These are phyloP conservation scores for Erythrophleum ivorense DNA, from an alignment of 331 rosid genomes.

Conservation along the genomic window DNA sequence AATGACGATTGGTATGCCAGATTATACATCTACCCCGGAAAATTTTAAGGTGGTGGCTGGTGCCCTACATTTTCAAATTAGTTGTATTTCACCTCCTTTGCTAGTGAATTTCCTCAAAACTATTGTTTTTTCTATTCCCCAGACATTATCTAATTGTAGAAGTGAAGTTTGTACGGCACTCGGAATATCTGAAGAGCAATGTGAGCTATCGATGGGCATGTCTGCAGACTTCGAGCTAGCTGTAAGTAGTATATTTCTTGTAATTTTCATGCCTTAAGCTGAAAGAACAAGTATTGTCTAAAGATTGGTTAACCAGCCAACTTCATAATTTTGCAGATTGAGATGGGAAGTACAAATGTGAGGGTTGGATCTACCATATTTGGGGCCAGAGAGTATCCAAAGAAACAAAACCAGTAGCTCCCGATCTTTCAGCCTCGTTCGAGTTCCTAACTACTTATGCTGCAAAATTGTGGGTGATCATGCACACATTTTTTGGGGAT, in stretches of 20 bases:
- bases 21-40: constrained; percentile 60
- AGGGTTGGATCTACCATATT: constrained; percentile 90
- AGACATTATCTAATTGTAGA: constrained; percentile 78
- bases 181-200: constrained; percentile 73
- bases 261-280: constrained; percentile 13
- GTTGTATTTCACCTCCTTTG: constrained; percentile 8
- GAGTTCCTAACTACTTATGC: neutral
- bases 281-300: constrained; percentile 6
- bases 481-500: constrained; percentile 19
- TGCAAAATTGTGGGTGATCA: constrained; percentile 11
- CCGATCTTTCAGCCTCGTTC: neutral
- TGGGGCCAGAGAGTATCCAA: constrained; percentile 85
- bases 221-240: constrained; percentile 92
- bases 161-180: constrained; percentile 79
- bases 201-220: constrained; percentile 98
- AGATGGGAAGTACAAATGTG: constrained; percentile 91
- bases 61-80: constrained; percentile 8
- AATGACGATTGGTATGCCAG: constrained; percentile 70
- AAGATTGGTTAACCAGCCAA: constrained; percentile 14
- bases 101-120: constrained; percentile 25
- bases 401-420: constrained; percentile 52
- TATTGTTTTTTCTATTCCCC: constrained; percentile 28
- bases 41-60: constrained; percentile 52
- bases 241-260: constrained; percentile 55
- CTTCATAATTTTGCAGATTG: constrained; percentile 67